Percentiles rank a stretch among this genome's conserved stretches.
Conservation (phyloP, 768 basidiomycete species). For the Mycena capillaripes region DNA sequence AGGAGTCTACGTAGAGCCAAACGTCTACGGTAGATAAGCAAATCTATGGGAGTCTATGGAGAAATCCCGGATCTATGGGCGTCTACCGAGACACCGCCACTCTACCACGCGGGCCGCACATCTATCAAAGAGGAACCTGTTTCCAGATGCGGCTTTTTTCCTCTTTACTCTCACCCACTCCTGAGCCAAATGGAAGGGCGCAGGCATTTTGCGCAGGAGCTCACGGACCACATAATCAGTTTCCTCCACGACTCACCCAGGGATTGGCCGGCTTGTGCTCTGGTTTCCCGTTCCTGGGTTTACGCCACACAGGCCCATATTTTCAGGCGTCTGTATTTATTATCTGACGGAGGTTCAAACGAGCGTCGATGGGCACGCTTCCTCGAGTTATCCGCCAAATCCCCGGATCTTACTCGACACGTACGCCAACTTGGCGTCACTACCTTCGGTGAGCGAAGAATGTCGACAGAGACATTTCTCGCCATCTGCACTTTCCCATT, state of each 20-base stretch:
- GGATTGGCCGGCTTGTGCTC: conserved; percentile 11
- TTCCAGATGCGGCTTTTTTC: too few relatives aligned
- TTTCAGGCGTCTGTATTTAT: conserved; percentile 13
- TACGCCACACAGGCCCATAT: conserved; percentile 16
- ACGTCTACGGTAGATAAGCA: too few relatives aligned
- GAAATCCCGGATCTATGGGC: too few relatives aligned
- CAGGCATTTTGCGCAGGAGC: conserved; percentile 12
- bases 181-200: conserved; percentile 1
- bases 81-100: too few relatives aligned
- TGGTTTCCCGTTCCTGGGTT: conserved; percentile 15
- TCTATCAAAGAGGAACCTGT: too few relatives aligned
- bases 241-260: conserved; percentile 14
- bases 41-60: too few relatives aligned
- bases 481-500: conserved; percentile 13
- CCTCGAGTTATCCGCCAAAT: conserved; percentile 1
- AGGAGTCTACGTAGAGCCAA: too few relatives aligned
- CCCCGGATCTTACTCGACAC: conserved; percentile 10
- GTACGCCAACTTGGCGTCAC: conserved; percentile 11
- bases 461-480: conserved; percentile 12
- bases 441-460: conserved; percentile 7
- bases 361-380: conserved; percentile 18
- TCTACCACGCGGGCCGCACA: too few relatives aligned
- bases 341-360: conserved; percentile 6
- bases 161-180: not conserved
- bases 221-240: conserved; percentile 12